Percentiles rank a stretch among this genome's conserved stretches.
phyloP scores from a whole-genome alignment of 108 stramenopile species.

The Epipyxis sp. region DNA sequence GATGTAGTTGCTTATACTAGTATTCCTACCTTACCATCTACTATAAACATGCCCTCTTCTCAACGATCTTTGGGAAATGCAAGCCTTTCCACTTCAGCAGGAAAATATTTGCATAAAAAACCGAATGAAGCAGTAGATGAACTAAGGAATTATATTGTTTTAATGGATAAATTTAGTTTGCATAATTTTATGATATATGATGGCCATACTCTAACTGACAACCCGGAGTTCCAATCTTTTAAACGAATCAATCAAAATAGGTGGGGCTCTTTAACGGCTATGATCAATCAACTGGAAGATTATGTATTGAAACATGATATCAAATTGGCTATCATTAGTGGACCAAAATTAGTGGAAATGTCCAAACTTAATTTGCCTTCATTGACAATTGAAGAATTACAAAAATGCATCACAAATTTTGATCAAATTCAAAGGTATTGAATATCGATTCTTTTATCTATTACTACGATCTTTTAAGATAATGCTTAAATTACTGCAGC shows the following conservation, averaged over 20 bases:
- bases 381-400: slow-evolving; percentile 45
- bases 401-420: slow-evolving; percentile 40
- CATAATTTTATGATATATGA: slow-evolving; percentile 51
- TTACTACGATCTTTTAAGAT: no score
- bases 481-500: no score
- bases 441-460: no score
- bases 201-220: slow-evolving; percentile 43
- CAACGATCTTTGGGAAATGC: not conserved
- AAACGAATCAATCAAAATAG: slow-evolving; percentile 36
- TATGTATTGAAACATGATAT: slow-evolving; percentile 34
- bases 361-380: slow-evolving; percentile 42
- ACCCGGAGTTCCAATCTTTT: slow-evolving; percentile 54
- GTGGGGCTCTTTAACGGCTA: slow-evolving; percentile 41
- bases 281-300: slow-evolving; percentile 43
- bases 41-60: not conserved
- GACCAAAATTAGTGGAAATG: slow-evolving; percentile 42
- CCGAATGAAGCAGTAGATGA: not conserved
- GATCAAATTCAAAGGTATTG: slow-evolving; percentile 45
- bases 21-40: not conserved
- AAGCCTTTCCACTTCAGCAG: no score
- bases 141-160: slow-evolving; percentile 39
- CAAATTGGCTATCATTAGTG: slow-evolving; percentile 51
- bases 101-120: no score
- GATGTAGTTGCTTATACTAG: not conserved
- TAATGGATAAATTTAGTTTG: slow-evolving; percentile 50